Evolutionary conservation across 768 basidiomycete species (phyloP), one percentile per base, ranked within the genome.

Genomic region (Boletus rubescentipes): DNA sequence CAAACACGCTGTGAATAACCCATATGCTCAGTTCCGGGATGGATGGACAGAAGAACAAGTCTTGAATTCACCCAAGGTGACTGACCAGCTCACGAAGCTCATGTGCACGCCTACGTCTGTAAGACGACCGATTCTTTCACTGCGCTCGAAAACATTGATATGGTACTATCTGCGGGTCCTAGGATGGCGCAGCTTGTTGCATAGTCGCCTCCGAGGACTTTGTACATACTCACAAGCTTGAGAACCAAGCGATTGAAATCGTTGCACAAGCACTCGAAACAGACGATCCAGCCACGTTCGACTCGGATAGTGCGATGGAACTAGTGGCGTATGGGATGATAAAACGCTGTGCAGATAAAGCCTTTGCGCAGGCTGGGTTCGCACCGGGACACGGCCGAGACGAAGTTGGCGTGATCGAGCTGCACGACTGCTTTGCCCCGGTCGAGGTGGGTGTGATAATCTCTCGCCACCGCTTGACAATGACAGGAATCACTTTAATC

Each of bases 71-170:
- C 78, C 80, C 9, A 85, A 84, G 69, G 82, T 91, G 60, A 85
- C 77, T 29, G 82, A 81, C 31, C 79, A 86, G 61, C 73, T 90
- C 34, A 91, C 90, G 0, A 87, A 86, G 67, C 83, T 80, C 65
- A 92, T 91, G 87, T 92, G 88, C 63, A 89, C 86, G 58, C 90
- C 90, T 0, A 92, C 90, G 18, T 91, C 82, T 35, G 87, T 83
- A 51, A 55, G 79, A 63, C n/a, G 8, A 16, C 12, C 9, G 23
- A 40, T 40, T 18, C n/a, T 26, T 14, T 12, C 18, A 18, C 11
- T 7, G 9, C n/a, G 12, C 20, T 15, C 38, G 8, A 26, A 29
- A 31, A n/a, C 6, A 12, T 12, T 49, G n/a, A 42, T 6, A 21
- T n/a, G 2, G 0, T 4, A n/a, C 21, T 20, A 26, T 38, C n/a